phyloP scores from a whole-genome alignment of 768 basidiomycete species.

The Dioszegia crocea region DNA sequence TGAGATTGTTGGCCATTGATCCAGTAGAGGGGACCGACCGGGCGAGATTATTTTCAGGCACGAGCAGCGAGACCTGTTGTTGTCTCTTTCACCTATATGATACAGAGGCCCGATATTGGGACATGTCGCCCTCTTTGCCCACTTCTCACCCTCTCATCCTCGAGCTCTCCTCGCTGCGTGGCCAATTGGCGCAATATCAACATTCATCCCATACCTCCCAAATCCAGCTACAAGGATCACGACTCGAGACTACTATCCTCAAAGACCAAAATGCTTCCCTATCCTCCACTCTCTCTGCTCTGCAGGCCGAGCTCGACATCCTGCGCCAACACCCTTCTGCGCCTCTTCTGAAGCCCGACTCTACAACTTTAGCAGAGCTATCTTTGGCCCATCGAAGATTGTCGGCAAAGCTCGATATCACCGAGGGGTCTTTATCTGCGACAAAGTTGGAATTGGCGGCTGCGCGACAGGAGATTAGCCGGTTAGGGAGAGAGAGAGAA shows the following conservation, averaged over 20 bases:
- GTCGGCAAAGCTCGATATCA: conserved; percentile 43
- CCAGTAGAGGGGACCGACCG: too few relatives aligned
- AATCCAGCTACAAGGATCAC: conserved; percentile 46
- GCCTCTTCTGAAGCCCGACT: conserved; percentile 22
- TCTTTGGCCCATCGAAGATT: conserved; percentile 49
- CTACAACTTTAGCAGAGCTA: conserved; percentile 44
- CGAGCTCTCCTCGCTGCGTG: conserved; percentile 46
- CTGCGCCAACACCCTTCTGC: conserved; percentile 31
- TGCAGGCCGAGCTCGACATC: conserved; percentile 29
- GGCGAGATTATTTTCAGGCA: too few relatives aligned
- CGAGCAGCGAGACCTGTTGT: too few relatives aligned
- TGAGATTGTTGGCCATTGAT: too few relatives aligned
- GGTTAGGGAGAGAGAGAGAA: conserved; percentile 35
- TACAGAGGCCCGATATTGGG: too few relatives aligned
- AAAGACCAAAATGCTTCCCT: conserved; percentile 26
- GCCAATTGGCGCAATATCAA: conserved; percentile 45
- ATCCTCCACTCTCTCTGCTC: neutral
- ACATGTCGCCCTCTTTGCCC: conserved; percentile 17
- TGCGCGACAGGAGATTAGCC: conserved; percentile 24
- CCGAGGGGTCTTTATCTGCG: conserved; percentile 27
- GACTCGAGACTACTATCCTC: conserved; percentile 40
- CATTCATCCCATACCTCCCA: conserved; percentile 39
- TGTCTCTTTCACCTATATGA: too few relatives aligned
- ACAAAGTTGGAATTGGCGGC: conserved; percentile 24
- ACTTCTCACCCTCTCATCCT: conserved; percentile 43